These are phyloP conservation scores for Lactarius sp. DNA, from an alignment of 768 basidiomycete species.

Conservation along the genomic window DNA sequence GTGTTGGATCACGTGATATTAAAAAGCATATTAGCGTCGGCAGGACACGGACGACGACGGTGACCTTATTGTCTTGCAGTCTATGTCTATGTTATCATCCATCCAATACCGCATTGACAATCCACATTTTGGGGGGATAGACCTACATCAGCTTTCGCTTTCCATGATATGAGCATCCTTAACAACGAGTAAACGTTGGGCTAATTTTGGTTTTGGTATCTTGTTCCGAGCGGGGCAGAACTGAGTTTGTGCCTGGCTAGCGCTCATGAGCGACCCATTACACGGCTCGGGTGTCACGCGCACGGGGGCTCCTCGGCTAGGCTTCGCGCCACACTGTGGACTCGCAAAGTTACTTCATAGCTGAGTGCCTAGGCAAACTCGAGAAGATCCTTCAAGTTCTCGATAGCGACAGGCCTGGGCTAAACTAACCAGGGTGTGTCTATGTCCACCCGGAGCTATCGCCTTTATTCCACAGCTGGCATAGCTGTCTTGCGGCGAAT, in stretches of 20 bases:
- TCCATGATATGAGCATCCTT: neutral
- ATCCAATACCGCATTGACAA: no score
- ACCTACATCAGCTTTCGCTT: neutral
- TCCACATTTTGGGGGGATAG: no score
- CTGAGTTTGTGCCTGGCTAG: conserved; percentile 11
- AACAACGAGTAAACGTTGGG: neutral
- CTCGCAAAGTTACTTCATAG: neutral
- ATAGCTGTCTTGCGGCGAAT: neutral
- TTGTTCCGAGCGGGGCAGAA: neutral
- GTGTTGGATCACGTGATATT: neutral
- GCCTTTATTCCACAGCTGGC: conserved; percentile 19
- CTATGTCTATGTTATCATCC: neutral
- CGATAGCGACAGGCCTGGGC: neutral
- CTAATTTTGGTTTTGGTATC: neutral
- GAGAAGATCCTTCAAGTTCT: conserved; percentile 1
- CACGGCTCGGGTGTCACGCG: neutral
- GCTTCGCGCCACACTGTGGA: neutral
- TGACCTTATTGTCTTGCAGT: neutral
- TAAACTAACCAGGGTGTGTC: conserved; percentile 1
- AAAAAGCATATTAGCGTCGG: neutral
- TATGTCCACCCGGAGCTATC: neutral
- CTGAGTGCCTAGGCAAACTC: neutral
- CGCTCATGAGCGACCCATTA: neutral
- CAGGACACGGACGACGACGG: neutral
- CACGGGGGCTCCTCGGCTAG: neutral